phyloP scores from a whole-genome alignment of 495 filamentous ascomycete species.

The Daldinia grandis region DNA sequence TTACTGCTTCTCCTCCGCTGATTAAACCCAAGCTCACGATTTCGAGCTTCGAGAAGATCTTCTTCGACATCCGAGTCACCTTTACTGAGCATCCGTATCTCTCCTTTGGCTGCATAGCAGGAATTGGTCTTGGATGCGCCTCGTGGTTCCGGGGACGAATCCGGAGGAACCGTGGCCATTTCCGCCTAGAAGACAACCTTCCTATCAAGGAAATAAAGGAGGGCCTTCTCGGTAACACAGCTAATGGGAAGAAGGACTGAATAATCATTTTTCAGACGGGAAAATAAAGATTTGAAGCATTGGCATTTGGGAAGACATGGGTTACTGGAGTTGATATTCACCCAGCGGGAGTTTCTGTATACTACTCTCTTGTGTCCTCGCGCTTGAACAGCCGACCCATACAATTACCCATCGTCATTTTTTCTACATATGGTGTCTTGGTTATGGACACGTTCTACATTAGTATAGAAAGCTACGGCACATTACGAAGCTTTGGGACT shows the following conservation, averaged over 20 bases:
- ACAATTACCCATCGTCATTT: conserved; percentile 30
- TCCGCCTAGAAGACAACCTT: conserved; percentile 80
- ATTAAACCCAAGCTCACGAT: conserved; percentile 89
- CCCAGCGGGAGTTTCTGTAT: conserved; percentile 46
- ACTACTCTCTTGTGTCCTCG: conserved; percentile 45
- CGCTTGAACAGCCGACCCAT: conserved; percentile 42
- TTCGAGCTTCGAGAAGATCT: conserved; percentile 75
- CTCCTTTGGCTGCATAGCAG: conserved; percentile 67
- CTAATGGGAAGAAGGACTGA: conserved; percentile 84
- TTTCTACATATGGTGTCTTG: conserved; percentile 33
- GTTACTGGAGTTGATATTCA: conserved; percentile 40
- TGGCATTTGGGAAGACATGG: conserved; percentile 29
- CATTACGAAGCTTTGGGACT: conserved; percentile 25
- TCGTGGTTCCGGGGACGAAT: conserved; percentile 68
- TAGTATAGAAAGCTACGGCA: conserved; percentile 38
- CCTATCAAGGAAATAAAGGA: conserved; percentile 52
- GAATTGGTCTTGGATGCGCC: conserved; percentile 57
- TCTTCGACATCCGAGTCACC: conserved; percentile 76
- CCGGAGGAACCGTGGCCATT: conserved; percentile 69
- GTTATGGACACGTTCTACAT: conserved; percentile 41
- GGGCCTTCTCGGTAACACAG: conserved; percentile 66
- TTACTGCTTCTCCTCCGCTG: conserved; percentile 74
- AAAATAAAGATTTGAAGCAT: conserved; percentile 27
- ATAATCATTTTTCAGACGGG: conserved; percentile 12
- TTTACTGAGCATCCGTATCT: conserved; percentile 77